Percentiles rank a stretch among this genome's conserved stretches.
Evolutionary conservation across 2,329 filamentous ascomycete genomes (phyloP).

Genomic region (Akanthomyces lecanii): DNA sequence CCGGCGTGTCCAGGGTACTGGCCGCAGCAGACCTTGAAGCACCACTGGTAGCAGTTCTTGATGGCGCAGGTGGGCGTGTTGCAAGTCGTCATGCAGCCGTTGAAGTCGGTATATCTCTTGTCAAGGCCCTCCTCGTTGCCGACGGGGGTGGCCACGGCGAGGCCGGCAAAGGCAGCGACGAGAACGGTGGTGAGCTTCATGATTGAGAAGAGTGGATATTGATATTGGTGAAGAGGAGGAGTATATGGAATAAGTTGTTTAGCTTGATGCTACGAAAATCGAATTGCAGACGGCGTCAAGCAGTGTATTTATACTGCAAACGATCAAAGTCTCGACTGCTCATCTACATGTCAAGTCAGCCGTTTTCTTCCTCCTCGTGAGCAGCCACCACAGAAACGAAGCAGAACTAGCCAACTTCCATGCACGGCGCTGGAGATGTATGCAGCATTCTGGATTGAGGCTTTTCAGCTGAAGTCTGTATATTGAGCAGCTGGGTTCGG

Average conservation of each 20-base stretch:
- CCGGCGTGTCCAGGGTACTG: neutral
- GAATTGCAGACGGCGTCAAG: neutral
- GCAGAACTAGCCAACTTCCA: neutral
- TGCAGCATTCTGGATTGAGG: slow-evolving; percentile 1
- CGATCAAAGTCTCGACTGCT: neutral
- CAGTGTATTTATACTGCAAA: slow-evolving; percentile 7
- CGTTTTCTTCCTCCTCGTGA: neutral
- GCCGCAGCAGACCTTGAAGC: slow-evolving; percentile 6
- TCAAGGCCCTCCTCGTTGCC: slow-evolving; percentile 11
- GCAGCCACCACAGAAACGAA: neutral
- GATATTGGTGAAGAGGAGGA: neutral
- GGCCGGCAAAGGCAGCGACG: slow-evolving; percentile 10
- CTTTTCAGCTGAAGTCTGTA: slow-evolving; percentile 4
- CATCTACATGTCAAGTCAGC: neutral
- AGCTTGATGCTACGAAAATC: neutral
- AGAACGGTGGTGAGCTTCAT: slow-evolving; percentile 16
- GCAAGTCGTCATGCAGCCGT: slow-evolving; percentile 15
- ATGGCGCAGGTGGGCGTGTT: slow-evolving; percentile 14
- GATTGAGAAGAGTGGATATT: neutral
- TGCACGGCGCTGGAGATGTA: neutral
- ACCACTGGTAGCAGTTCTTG: slow-evolving; percentile 17
- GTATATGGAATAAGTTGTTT: neutral
- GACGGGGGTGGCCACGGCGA: slow-evolving; percentile 12
- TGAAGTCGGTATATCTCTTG: slow-evolving; percentile 16
- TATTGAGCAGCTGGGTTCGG: neutral